phyloP scores from a whole-genome alignment of 1,139 yeast genomes.

The Scheffersomyces quercinus region DNA sequence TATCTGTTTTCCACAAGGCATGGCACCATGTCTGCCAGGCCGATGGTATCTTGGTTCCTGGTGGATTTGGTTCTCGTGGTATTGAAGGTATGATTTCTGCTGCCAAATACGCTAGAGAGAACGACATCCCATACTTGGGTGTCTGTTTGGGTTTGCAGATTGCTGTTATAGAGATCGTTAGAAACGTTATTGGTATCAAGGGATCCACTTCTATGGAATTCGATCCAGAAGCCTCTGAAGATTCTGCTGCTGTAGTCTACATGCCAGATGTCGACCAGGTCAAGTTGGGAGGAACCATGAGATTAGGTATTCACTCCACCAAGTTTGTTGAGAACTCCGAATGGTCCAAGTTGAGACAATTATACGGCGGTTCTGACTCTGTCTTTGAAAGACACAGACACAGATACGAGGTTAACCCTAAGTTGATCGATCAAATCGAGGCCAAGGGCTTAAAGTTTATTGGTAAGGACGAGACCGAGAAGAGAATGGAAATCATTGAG shows the following conservation, averaged over 20 bases:
- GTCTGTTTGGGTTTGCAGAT: slow-evolving; percentile 97
- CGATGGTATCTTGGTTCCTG: slow-evolving; percentile 96
- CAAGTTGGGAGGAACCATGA: slow-evolving; percentile 98
- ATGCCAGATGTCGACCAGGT: slow-evolving; percentile 98
- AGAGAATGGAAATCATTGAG: slow-evolving; percentile 94
- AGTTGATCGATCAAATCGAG: slow-evolving; percentile 69
- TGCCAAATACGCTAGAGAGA: slow-evolving; percentile 96
- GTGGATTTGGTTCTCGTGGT: slow-evolving; percentile 97
- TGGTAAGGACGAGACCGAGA: slow-evolving; percentile 87
- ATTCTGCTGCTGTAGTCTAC: slow-evolving; percentile 80
- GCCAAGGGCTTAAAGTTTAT: slow-evolving; percentile 79
- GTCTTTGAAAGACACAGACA: slow-evolving; percentile 97
- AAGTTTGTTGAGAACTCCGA: slow-evolving; percentile 71
- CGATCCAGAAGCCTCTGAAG: slow-evolving; percentile 60
- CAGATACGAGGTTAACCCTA: slow-evolving; percentile 95
- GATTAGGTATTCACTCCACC: slow-evolving; percentile 92
- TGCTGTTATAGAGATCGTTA: slow-evolving; percentile 91
- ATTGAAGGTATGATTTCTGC: slow-evolving; percentile 98
- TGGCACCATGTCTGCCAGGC: slow-evolving; percentile 95
- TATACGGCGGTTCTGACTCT: slow-evolving; percentile 71
- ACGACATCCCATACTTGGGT: slow-evolving; percentile 90
- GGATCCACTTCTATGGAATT: slow-evolving; percentile 87
- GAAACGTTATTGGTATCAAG: slow-evolving; percentile 71
- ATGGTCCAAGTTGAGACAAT: slow-evolving; percentile 71
- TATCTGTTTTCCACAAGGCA: slow-evolving; percentile 86